Conservation (phyloP, 495 filamentous ascomycete genomes). For the Astrothelium macrocarpum region DNA sequence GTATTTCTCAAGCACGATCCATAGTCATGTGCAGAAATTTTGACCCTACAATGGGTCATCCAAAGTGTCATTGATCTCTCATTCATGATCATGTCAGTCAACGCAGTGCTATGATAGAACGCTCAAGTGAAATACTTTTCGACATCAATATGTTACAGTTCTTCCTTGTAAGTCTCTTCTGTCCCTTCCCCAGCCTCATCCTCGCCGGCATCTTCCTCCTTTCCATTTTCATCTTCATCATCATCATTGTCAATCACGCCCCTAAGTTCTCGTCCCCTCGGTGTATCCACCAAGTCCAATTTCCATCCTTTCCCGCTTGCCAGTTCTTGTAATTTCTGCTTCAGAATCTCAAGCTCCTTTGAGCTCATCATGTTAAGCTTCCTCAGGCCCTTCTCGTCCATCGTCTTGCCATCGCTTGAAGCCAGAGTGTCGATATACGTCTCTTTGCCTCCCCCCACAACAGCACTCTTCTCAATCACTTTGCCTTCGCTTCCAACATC, state of each 20-base stretch:
- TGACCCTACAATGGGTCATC: no score
- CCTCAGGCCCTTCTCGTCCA: constrained; percentile 54
- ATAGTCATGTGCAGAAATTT: no score
- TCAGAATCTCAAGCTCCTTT: constrained; percentile 54
- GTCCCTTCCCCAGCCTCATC: constrained; percentile 34
- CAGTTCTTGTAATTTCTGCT: constrained; percentile 43
- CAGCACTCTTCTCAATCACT: constrained; percentile 46
- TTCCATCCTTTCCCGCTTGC: constrained; percentile 48
- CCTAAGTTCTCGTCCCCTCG: constrained; percentile 39
- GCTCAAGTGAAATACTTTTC: background rate
- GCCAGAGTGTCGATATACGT: constrained; percentile 37
- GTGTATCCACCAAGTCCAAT: constrained; percentile 48
- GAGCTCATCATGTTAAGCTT: constrained; percentile 57
- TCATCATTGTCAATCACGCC: constrained; percentile 46
- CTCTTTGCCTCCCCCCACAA: constrained; percentile 46
- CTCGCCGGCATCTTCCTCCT: constrained; percentile 35
- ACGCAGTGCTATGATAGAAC: background rate
- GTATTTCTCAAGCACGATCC: no score
- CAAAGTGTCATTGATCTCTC: no score
- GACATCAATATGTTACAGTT: constrained; percentile 27
- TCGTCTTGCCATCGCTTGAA: constrained; percentile 35
- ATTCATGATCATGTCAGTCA: no score
- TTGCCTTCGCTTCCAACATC: constrained; percentile 49
- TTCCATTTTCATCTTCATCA: constrained; percentile 34
- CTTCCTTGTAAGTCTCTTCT: constrained; percentile 41